Conservation (phyloP, 495 filamentous ascomycete genomes). For the Podospora anserina region DNA sequence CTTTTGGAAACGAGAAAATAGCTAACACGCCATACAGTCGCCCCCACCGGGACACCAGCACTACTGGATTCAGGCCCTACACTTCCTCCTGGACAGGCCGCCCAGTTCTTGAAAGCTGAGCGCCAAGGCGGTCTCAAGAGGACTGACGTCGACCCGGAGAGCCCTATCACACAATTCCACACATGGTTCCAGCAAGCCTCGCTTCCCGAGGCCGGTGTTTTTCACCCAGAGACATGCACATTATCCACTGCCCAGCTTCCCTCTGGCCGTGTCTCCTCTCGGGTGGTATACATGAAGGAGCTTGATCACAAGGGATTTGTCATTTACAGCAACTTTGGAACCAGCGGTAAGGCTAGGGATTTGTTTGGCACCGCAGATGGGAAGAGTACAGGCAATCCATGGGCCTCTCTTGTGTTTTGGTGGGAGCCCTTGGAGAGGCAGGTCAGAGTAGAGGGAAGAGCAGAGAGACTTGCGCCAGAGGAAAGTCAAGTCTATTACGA, state of each 20-base stretch:
- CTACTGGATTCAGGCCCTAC: conserved; percentile 2
- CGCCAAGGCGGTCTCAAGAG: conserved; percentile 46
- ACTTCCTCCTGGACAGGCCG: conserved; percentile 49
- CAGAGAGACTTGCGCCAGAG: conserved; percentile 61
- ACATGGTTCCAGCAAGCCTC: conserved; percentile 76
- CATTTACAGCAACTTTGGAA: conserved; percentile 89
- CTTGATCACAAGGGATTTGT: conserved; percentile 78
- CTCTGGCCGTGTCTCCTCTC: conserved; percentile 76
- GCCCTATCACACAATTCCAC: conserved; percentile 79
- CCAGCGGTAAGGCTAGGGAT: conserved; percentile 64
- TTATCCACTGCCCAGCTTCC: conserved; percentile 85
- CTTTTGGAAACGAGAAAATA: background rate
- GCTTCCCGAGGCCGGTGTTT: conserved; percentile 47
- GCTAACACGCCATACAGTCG: conserved; percentile 31
- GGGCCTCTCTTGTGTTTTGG: conserved; percentile 73
- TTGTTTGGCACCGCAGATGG: conserved; percentile 39
- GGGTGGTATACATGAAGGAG: conserved; percentile 90
- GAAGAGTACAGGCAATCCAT: conserved; percentile 52
- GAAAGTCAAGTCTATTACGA: conserved; percentile 89
- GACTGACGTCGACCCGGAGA: conserved; percentile 48
- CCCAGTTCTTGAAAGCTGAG: conserved; percentile 56
- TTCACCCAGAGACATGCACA: conserved; percentile 72
- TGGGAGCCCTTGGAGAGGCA: conserved; percentile 75
- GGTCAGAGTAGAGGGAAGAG: conserved; percentile 75
- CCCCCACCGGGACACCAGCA: conserved; percentile 34